Evolutionary conservation across 768 basidiomycete species (phyloP), one percentile per base, ranked within the genome.

Genomic region (Leucosporidium creatinivorum): DNA sequence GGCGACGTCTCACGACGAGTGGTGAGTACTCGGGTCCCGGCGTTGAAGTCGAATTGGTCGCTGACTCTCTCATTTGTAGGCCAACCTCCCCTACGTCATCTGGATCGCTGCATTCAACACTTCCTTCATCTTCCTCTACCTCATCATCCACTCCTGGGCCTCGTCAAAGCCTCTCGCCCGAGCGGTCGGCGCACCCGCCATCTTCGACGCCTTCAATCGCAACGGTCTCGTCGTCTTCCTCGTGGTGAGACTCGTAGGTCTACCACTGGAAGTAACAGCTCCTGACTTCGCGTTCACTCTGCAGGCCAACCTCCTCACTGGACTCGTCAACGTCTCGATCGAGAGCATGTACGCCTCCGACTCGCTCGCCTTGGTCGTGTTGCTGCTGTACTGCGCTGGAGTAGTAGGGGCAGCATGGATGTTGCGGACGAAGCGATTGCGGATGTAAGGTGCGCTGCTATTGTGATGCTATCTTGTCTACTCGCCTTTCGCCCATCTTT

Each of bases 21-120:
- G 76, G 87, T 87, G 47, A n/a, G 84, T 81, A 12, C 26, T 33
- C 19, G n/a, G 12, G 26, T 66, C 57, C 50, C 31, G 10, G 36
- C 57, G 4, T 4, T 31, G 28, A 5, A 9, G 4, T 33, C 15
- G 57, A 12, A 31, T 59, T 10, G 39, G 8, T 48, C 21, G 47
- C 55, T 30, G 62, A 23, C 28, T 9, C n/a, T 13, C 18, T 26
- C 23, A 12, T n/a, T 26, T 33, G 9, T 68, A 93, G 93, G 89
- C 87, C 55, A 97, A 98, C 75, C 73, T 91, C 36, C 83, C 89
- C 6, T 98, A 99, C 78, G 85, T 93, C 47, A 78, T 92, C 23
- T 97, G 93, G 92, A 83, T 89, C 12, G 83, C 85, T 1, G 92
- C 90, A 15, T 94, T 85, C 84, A 98, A 97, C 76, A 86, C 87